A percentile compares a stretch with the other conserved stretches of the same genome.
These are phyloP conservation scores for Xylaria sp. DNA, from an alignment of 2,329 filamentous ascomycete species.

Conservation along the genomic window DNA sequence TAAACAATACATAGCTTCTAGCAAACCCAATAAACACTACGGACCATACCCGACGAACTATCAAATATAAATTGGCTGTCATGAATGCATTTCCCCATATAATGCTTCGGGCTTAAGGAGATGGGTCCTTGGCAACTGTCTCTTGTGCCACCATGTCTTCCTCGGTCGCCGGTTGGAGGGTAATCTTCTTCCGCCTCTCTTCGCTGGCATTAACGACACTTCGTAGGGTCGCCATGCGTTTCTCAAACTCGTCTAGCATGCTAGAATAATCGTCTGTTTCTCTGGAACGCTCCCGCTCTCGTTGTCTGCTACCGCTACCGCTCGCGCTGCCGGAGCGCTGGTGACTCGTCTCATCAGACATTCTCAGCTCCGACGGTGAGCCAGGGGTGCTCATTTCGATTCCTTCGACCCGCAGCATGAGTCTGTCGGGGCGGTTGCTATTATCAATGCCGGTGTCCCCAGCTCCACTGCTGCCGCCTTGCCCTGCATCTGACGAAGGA, in stretches of 20 bases:
- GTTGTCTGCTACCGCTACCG: constrained; percentile 47
- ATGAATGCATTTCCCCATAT: neutral
- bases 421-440: constrained; percentile 51
- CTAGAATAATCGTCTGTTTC: constrained; percentile 60
- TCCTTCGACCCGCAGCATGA: constrained; percentile 74
- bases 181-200: constrained; percentile 54
- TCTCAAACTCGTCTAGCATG: constrained; percentile 68
- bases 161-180: constrained; percentile 34
- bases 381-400: constrained; percentile 51
- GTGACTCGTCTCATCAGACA: constrained; percentile 45
- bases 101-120: neutral
- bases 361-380: constrained; percentile 53
- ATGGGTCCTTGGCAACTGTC: constrained; percentile 6
- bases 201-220: constrained; percentile 66
- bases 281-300: constrained; percentile 44
- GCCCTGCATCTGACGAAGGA: constrained; percentile 48
- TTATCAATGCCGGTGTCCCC: constrained; percentile 33
- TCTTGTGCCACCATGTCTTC: constrained; percentile 17
- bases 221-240: constrained; percentile 65
- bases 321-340: constrained; percentile 45
- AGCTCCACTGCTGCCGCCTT: constrained; percentile 52
- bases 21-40: neutral
- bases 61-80: neutral
- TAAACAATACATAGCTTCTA: constrained; percentile 9
- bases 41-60: neutral